Evolutionary conservation across 257 asterid genomes (phyloP), one percentile per base, ranked within the genome.

Genomic region (Solanum ossicruentum): DNA sequence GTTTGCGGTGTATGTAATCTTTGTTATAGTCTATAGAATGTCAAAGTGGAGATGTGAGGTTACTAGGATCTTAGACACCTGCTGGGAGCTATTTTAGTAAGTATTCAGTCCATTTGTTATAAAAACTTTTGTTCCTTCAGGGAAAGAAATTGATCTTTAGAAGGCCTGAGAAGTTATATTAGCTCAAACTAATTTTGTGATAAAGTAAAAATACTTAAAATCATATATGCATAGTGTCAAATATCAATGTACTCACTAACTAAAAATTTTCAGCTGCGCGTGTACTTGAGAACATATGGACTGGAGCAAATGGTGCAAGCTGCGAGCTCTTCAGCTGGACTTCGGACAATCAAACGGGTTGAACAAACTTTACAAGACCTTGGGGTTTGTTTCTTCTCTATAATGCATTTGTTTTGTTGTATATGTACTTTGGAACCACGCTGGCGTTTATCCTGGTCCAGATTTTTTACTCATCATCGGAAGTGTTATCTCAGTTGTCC

Each of bases 261-360:
- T 57, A 45, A 36, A 32, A 86, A 66, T 84, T 86, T 93, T 93
- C 98, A 97, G 99, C 87, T 97, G 90, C 95, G 95, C 70, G 98
- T 97, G 65, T 93, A 95, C 90, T 91, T 94, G 88, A 91, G 98
- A 83, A 89, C 98, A 69, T 92, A 97, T 89, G 98, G 94, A 67
- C 94, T 92, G 82, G 98, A 93, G 86, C 98, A 95, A 91, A 94
- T 95, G 97, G 98, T 97, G 89, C 98, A 97, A 94, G 99, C 98
- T 83, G 99, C 96, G 79, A 97, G 98, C 90, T 97, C 99, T 28
- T 95, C 97, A 41, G 98, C 99, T 8, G 99, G 98, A 82, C 98
- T 97, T 69, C 93, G 98, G 88, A 95, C 97, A 83, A 94, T 95
- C 88, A 97, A 97, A 87, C 94, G 97, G 71, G 97, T 94, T 79